A percentile compares a stretch with the other conserved stretches of the same genome.
Conservation (phyloP, 140 eudicot genomes). For the Oenanthe javanica region DNA sequence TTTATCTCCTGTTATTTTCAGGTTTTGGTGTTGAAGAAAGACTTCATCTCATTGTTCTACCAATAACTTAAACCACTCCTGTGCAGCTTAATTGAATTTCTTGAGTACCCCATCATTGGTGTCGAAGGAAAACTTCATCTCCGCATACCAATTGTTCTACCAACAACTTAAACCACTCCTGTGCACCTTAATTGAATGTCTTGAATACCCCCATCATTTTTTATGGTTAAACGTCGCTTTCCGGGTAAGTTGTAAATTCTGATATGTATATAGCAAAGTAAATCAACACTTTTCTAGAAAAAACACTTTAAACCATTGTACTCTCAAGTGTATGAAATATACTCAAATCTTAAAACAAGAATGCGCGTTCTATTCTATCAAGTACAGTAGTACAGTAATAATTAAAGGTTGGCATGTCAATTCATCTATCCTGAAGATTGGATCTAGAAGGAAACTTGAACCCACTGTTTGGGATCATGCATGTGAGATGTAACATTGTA, state of each 20-base stretch:
- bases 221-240: background rate
- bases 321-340: too few relatives aligned
- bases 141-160: too few relatives aligned
- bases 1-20: too few relatives aligned
- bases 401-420: slow-evolving; percentile 9
- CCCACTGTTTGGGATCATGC: slow-evolving; percentile 19
- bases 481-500: slow-evolving; percentile 20
- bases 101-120: too few relatives aligned
- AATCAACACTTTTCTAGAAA: too few relatives aligned
- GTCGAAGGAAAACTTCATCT: too few relatives aligned
- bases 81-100: too few relatives aligned
- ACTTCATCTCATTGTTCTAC: too few relatives aligned
- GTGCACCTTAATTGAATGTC: background rate
- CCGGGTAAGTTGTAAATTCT: background rate
- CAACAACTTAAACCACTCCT: background rate
- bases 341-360: background rate
- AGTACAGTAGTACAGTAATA: too few relatives aligned
- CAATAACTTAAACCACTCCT: too few relatives aligned
- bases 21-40: too few relatives aligned
- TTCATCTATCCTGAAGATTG: background rate
- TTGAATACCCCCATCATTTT: background rate
- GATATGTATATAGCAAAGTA: background rate
- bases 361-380: background rate
- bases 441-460: slow-evolving; percentile 11
- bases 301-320: too few relatives aligned